Base-by-base conservation (phyloP, 352 stramenopile species). In the Globisporangium camurandrum region DNA sequence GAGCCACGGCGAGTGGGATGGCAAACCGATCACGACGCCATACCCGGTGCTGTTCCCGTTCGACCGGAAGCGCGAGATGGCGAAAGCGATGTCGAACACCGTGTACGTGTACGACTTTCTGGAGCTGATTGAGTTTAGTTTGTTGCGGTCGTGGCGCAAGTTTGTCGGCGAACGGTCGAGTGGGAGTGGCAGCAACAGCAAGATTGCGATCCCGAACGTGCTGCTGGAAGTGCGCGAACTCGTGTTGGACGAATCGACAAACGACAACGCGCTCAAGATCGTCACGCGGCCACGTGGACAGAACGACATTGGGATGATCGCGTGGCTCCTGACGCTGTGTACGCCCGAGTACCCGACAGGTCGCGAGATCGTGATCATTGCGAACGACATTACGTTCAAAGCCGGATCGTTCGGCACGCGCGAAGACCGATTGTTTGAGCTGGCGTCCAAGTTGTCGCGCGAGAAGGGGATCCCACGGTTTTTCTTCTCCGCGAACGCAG, bases 381-480 rank as follows among this genome's bases (percentile, higher is more conserved):
- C 96, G 40, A 99, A 99, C 73, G 97, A 99, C 63, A 99, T 99
- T 64, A 99, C 97, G 26, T 90, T 97, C 74, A 97, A 98, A 69
- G 96, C 97, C 39, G 97, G 97, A 30, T 99, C 95, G 45, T 99
- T 99, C 64, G 97, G 97, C 54, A 99, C 97, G 20, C 76, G 87
- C 27, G 97, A 99, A 69, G 97, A 99, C 78, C 84, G 95, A 47
- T 80, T 99, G 7, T 99, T 99, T 64, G 96, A 98, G 64, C 67
- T 98, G 39, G 97, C 95, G 24, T 98, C 92, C 27, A 95, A 98
- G 71, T 90, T 95, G 54, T 92, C 97, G 43, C 84, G 97, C 42
- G 81, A 92, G 26, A 83, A 90, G 59, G 76, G 88, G 39, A 89
- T 99, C 38, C 96, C 96, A 36, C 93, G 97, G 22, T 69, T 99